These are phyloP conservation scores for Ustilago esculenta DNA, from an alignment of 1,284 basidiomycete genomes.

Conservation along the genomic window DNA sequence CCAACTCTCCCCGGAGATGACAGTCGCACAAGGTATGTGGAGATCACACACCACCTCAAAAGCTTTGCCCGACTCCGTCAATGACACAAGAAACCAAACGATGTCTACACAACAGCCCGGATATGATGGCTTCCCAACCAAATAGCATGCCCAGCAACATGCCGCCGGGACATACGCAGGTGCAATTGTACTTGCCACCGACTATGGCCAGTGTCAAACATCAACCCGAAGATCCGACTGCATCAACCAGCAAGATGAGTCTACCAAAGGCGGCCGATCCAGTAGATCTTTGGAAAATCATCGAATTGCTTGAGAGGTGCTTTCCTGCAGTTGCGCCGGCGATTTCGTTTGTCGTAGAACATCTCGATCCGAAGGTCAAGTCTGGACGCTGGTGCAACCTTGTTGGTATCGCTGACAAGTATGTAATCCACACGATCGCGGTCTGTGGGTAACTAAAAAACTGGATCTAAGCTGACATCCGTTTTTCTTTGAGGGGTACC, in stretches of 20 bases:
- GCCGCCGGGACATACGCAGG: not conserved
- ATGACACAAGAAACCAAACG: not conserved
- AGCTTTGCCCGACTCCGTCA: not conserved
- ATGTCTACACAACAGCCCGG: no score
- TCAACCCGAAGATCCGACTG: not conserved
- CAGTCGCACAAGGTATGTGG: constrained; percentile 7
- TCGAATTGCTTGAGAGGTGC: constrained; percentile 10
- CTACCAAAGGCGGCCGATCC: not conserved
- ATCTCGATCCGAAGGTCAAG: not conserved
- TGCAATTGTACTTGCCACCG: not conserved
- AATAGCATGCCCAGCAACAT: not conserved
- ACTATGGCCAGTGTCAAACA: not conserved
- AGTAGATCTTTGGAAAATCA: constrained; percentile 2
- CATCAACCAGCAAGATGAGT: not conserved
- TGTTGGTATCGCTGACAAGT: constrained; percentile 11
- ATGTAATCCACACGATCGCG: no score
- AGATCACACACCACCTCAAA: not conserved
- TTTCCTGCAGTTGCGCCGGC: constrained; percentile 29
- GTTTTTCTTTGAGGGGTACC: not conserved
- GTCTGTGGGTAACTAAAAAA: not conserved
- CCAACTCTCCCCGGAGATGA: not conserved
- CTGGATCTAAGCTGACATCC: constrained; percentile 1
- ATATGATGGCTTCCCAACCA: no score
- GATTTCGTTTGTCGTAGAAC: constrained; percentile 8
- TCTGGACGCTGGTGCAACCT: not conserved